Percentiles rank a stretch among this genome's conserved stretches.
phyloP scores from a whole-genome alignment of 2,329 filamentous ascomycete species.

The Balansia obtecta region DNA sequence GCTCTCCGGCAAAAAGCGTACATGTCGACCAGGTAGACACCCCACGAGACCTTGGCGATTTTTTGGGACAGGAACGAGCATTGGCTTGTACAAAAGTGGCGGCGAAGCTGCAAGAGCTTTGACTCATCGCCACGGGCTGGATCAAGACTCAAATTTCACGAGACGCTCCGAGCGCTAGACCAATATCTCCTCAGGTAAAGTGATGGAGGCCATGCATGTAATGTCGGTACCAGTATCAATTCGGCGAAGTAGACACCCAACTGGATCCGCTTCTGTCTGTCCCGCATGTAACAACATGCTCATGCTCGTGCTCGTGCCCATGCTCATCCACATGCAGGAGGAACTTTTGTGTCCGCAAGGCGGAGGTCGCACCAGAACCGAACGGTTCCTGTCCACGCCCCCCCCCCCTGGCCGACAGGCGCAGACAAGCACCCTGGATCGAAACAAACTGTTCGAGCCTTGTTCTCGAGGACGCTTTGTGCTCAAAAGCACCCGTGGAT shows the following conservation, averaged over 20 bases:
- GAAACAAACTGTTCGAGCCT: not conserved
- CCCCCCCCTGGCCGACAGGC: conserved; percentile 3
- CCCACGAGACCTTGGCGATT: not conserved
- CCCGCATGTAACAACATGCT: no score
- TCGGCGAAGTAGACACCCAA: not conserved
- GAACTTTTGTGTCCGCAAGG: conserved; percentile 13
- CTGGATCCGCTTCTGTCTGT: not conserved
- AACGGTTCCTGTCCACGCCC: conserved; percentile 4
- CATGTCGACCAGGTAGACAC: not conserved
- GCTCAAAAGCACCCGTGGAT: not conserved
- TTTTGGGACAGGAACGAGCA: conserved; percentile 1
- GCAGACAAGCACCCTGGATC: not conserved
- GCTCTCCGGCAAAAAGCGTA: not conserved
- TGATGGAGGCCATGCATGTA: not conserved
- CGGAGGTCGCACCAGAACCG: conserved; percentile 9
- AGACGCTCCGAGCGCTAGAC: not conserved
- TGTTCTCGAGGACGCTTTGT: not conserved
- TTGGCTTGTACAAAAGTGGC: not conserved
- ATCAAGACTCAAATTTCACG: not conserved
- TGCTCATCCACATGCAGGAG: no score
- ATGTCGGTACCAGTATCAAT: not conserved
- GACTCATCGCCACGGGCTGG: not conserved
- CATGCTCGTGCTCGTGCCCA: no score
- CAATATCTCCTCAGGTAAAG: not conserved
- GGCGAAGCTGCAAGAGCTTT: not conserved